Conservation (phyloP, 768 basidiomycete genomes). For the Glaciozyma martinii region DNA sequence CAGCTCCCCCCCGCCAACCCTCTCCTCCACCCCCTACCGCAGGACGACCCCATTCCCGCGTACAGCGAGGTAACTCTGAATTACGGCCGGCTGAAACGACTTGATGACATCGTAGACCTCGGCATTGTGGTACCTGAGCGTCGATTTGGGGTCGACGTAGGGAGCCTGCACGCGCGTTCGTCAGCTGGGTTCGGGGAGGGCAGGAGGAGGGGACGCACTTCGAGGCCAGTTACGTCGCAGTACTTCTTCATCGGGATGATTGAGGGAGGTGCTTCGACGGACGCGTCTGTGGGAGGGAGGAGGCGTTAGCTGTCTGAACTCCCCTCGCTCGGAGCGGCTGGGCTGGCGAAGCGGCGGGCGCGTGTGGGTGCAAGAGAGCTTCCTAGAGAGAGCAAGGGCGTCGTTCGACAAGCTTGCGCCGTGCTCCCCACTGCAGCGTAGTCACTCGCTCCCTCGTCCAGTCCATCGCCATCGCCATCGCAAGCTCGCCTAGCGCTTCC, state of each 20-base stretch:
- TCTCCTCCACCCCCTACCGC: no score
- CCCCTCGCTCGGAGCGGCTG: no score
- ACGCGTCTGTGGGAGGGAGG: background rate
- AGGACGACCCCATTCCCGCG: conserved; percentile 1
- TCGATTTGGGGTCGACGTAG: conserved; percentile 42
- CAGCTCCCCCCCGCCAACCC: no score
- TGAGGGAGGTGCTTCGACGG: conserved; percentile 39
- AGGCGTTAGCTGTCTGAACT: background rate
- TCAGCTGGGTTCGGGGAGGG: no score
- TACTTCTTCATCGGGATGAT: conserved; percentile 43
- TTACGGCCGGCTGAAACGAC: conserved; percentile 33
- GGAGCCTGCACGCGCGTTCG: conserved; percentile 15
- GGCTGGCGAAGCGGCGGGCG: no score
- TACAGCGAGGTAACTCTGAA: conserved; percentile 24
- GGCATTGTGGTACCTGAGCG: conserved; percentile 40
- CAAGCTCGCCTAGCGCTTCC: background rate
- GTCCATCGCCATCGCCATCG: no score
- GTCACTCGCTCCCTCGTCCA: no score
- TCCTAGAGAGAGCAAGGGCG: no score
- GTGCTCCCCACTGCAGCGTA: no score
- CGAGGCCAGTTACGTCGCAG: conserved; percentile 45
- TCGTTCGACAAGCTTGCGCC: no score
- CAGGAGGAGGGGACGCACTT: conserved; percentile 26
- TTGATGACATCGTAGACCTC: conserved; percentile 42
- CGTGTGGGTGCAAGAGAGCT: no score